These are phyloP conservation scores for Wickerhamomyces tratensis DNA, from an alignment of 805 yeast species.

Conservation along the genomic window DNA sequence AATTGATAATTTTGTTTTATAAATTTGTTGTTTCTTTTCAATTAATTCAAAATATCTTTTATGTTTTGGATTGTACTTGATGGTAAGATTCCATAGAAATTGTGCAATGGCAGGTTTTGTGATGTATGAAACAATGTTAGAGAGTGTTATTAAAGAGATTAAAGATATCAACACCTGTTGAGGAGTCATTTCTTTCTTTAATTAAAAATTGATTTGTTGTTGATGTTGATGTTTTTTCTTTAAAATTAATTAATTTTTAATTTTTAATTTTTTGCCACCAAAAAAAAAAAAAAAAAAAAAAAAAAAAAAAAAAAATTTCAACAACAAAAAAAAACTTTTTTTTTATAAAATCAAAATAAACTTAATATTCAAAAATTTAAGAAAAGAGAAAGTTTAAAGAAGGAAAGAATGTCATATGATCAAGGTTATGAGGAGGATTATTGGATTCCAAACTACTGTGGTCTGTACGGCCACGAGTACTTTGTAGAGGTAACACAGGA, in stretches of 20 bases:
- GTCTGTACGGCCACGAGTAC: slow-evolving; percentile 60
- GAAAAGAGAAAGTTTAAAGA: background rate
- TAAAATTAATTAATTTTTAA: no score
- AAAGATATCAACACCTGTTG: slow-evolving; percentile 4
- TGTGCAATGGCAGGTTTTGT: slow-evolving; percentile 19
- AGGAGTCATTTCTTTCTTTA: background rate
- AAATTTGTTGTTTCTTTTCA: slow-evolving; percentile 34
- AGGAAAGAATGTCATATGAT: background rate
- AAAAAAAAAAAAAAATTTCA: background rate
- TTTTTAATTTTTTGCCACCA: no score
- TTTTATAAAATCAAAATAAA: background rate
- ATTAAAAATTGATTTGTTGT: background rate
- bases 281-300: background rate
- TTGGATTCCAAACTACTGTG: slow-evolving; percentile 46
- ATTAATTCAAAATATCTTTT: slow-evolving; percentile 23
- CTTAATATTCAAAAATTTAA: background rate
- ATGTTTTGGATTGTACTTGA: slow-evolving; percentile 21
- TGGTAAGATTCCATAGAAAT: slow-evolving; percentile 28
- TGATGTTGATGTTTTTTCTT: background rate
- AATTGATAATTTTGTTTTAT: no score
- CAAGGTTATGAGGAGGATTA: slow-evolving; percentile 35
- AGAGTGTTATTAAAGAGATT: slow-evolving; percentile 6
- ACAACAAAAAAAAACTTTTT: background rate
- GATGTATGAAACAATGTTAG: background rate
- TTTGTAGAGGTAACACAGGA: slow-evolving; percentile 89